phyloP scores from a whole-genome alignment of 371 early-diverging fungal species.

The Syncephalastrum racemosum region DNA sequence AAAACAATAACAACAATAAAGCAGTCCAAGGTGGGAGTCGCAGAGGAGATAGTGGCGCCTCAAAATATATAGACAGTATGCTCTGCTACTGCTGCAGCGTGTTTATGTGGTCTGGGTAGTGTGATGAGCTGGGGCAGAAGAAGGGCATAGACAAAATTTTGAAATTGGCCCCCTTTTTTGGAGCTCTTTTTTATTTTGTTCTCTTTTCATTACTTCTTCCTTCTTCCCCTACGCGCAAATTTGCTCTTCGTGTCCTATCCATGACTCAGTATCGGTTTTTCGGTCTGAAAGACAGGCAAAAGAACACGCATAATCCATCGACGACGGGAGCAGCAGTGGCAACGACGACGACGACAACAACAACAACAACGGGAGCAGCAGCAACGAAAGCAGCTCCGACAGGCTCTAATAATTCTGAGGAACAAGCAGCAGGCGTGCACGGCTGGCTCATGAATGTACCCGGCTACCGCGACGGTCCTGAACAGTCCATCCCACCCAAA shows the following conservation, averaged over 20 bases:
- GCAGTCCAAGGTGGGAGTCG: too few relatives aligned
- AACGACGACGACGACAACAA: slow-evolving; percentile 3
- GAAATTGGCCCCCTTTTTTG: too few relatives aligned
- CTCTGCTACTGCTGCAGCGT: too few relatives aligned
- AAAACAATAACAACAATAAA: too few relatives aligned
- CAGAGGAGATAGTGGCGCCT: too few relatives aligned
- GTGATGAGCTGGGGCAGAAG: too few relatives aligned
- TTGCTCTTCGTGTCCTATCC: background rate
- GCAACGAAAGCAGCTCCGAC: slow-evolving; percentile 5
- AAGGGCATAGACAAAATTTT: too few relatives aligned
- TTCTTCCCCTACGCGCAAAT: background rate
- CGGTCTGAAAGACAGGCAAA: slow-evolving; percentile 15
- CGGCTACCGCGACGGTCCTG: slow-evolving; percentile 16
- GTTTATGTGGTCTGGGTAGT: too few relatives aligned
- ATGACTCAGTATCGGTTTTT: slow-evolving; percentile 25
- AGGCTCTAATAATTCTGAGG: slow-evolving; percentile 5
- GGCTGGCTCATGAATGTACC: slow-evolving; percentile 27
- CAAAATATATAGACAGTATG: too few relatives aligned
- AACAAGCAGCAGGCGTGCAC: slow-evolving; percentile 8
- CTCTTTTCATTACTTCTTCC: slow-evolving; percentile 2
- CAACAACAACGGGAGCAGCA: background rate
- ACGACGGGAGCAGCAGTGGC: slow-evolving; percentile 7
- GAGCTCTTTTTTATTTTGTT: slow-evolving; percentile 9
- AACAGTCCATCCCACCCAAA: slow-evolving; percentile 7
- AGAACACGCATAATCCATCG: slow-evolving; percentile 1